A percentile compares a stretch with the other conserved stretches of the same genome.
These are phyloP conservation scores for Clathrus columnatus DNA, from an alignment of 768 basidiomycete species.

Conservation along the genomic window DNA sequence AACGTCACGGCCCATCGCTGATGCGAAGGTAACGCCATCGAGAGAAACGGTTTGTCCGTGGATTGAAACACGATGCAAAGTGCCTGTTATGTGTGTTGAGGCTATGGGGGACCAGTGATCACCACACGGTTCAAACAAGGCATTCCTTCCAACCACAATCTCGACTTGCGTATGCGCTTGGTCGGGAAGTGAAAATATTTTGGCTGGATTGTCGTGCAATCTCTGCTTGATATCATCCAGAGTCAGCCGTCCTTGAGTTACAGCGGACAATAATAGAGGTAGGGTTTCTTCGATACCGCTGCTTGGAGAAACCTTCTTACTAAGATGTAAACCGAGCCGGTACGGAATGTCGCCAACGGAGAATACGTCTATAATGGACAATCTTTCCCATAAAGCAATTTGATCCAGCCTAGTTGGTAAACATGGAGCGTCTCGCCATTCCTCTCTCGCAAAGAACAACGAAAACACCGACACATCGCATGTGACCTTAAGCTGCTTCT, in stretches of 20 bases:
- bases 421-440: constrained; percentile 54
- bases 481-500: constrained; percentile 86
- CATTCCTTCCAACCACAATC: constrained; percentile 76
- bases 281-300: constrained; percentile 85
- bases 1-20: constrained; percentile 61
- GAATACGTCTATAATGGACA: constrained; percentile 82
- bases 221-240: constrained; percentile 76
- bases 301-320: constrained; percentile 50
- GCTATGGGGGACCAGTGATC: constrained; percentile 80
- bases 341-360: constrained; percentile 84
- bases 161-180: constrained; percentile 84
- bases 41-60: constrained; percentile 85
- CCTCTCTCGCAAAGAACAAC: constrained; percentile 75
- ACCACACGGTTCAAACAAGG: constrained; percentile 41
- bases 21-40: constrained; percentile 64
- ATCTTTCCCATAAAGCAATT: constrained; percentile 73
- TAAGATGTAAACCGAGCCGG: constrained; percentile 54
- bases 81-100: constrained; percentile 51
- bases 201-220: constrained; percentile 84
- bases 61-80: constrained; percentile 84
- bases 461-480: constrained; percentile 93
- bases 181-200: constrained; percentile 86
- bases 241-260: constrained; percentile 67
- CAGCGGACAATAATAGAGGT: constrained; percentile 81
- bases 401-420: constrained; percentile 75